Base-by-base conservation (phyloP, 805 yeast species). In the Ogataea trehaloabstinens region DNA sequence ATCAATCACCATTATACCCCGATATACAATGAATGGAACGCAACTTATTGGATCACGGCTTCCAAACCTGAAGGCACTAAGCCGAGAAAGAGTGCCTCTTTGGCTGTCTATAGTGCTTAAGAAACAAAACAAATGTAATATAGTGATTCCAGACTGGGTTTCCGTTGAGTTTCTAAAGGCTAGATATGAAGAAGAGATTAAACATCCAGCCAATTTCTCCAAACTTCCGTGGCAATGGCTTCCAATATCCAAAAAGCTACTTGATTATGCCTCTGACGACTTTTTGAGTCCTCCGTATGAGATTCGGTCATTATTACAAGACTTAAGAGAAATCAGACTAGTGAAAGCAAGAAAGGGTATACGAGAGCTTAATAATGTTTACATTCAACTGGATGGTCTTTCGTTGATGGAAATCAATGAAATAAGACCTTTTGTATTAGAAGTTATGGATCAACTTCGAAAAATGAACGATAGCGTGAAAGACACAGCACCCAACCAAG, bases 101-200 rank as follows among this genome's bases (percentile, higher is more conserved):
- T 93, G 98, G 98, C 67, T 86, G 16, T 98, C 97, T 0, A 57
- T 90, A 6, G 65, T 90, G 16, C 66, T 93, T 35, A 88, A 87
- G 54, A 79, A 82, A 33, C 98, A 93, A 59, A 82, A 80, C 33
- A 82, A 89, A 52, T 88, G 97, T 61, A 83, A 81, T 45, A 79
- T 93, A 3, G 80, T 87, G 6, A 82, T 89, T 11, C 99, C 99
- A 0, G 71, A 67, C 1, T 93, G 99, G 99, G 69, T 93, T 7
- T 74, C 72, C 7, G 61, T 75, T 33, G 66, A 67, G 15, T 68
- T 67, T 35, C 60, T 91, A 40, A 74, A 74, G 38, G 70, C 67
- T 5, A 68, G 73, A 30, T 78, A 84, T 49, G 86, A 82, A 16
- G 81, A 75, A 44, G 98, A 91, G 55, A 65, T 77, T 24, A 66